Percentiles rank a stretch among this genome's conserved stretches.
Conservation (phyloP, 495 filamentous ascomycete species). For the Alectoria sarmentosa region DNA sequence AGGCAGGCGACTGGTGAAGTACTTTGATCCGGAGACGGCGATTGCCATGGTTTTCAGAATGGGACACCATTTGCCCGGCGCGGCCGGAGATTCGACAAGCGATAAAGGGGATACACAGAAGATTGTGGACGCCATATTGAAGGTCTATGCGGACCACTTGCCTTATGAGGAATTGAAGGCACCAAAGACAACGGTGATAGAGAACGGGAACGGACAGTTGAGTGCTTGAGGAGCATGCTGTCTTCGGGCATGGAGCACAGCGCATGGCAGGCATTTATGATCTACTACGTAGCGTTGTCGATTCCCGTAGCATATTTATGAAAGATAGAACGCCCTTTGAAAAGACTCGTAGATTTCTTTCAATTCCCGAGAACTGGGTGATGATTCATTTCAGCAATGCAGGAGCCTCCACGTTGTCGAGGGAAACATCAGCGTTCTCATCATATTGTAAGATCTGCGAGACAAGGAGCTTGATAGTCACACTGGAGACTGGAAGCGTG, state of each 20-base stretch:
- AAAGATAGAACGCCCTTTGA: not conserved
- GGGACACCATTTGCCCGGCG: conserved; percentile 30
- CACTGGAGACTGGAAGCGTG: not conserved
- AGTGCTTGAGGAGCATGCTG: not conserved
- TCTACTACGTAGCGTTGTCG: not conserved
- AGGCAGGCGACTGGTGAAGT: conserved; percentile 24
- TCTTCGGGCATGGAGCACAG: not conserved
- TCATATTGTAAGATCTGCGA: not conserved
- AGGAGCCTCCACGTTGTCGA: not conserved
- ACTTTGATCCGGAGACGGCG: conserved; percentile 26
- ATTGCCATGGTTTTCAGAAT: conserved; percentile 25
- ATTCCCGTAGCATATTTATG: not conserved
- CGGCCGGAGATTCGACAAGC: conserved; percentile 27
- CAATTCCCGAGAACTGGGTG: not conserved
- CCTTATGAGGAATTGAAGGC: conserved; percentile 4
- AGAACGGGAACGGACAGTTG: not conserved
- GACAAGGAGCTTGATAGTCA: not conserved
- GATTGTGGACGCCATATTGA: conserved; percentile 29
- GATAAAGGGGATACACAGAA: conserved; percentile 14
- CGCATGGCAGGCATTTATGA: not conserved
- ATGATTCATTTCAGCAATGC: not conserved
- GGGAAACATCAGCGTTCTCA: not conserved
- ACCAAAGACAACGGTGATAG: not conserved
- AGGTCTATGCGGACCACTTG: conserved; percentile 15
- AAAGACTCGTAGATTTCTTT: not conserved